Conservation (phyloP, 805 yeast species). For the Metschnikowia drakensbergensis region DNA sequence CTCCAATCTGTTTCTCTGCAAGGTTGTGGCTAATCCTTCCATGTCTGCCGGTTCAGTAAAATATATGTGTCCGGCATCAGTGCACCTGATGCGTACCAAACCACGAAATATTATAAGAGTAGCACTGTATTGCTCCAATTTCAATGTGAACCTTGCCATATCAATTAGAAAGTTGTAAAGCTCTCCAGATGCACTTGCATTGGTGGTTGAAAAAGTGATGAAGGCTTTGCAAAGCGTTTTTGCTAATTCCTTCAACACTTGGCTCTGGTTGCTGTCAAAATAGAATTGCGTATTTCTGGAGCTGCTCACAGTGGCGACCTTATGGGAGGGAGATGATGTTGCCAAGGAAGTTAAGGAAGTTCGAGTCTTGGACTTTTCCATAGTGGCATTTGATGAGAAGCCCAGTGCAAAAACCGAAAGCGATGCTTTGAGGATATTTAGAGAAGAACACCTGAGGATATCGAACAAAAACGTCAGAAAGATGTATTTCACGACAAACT, state of each 20-base stretch:
- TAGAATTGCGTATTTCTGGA: conserved; percentile 9
- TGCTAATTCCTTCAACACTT: conserved; percentile 17
- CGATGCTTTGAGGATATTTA: conserved; percentile 17
- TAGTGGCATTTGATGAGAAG: background rate
- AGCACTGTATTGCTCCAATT: conserved; percentile 30
- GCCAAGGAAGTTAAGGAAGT: background rate
- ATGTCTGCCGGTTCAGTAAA: conserved; percentile 55
- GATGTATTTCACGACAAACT: conserved; percentile 28
- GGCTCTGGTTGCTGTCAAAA: conserved; percentile 5
- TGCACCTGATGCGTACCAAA: conserved; percentile 51
- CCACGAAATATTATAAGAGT: conserved; percentile 49
- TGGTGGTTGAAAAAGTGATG: conserved; percentile 20
- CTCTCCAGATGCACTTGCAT: conserved; percentile 26
- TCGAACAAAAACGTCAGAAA: conserved; percentile 25
- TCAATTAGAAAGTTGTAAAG: conserved; percentile 30
- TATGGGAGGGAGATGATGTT: background rate
- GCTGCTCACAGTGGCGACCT: conserved; percentile 3
- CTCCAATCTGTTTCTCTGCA: conserved; percentile 45
- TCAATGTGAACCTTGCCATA: conserved; percentile 35
- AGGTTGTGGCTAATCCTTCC: conserved; percentile 60
- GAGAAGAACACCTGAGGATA: conserved; percentile 17
- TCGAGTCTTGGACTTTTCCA: background rate
- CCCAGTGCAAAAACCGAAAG: conserved; percentile 12
- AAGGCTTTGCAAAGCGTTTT: conserved; percentile 26
- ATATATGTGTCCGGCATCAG: conserved; percentile 42